Base-by-base conservation (phyloP, 129 eudicot genomes). In the Saussurea involucrata region DNA sequence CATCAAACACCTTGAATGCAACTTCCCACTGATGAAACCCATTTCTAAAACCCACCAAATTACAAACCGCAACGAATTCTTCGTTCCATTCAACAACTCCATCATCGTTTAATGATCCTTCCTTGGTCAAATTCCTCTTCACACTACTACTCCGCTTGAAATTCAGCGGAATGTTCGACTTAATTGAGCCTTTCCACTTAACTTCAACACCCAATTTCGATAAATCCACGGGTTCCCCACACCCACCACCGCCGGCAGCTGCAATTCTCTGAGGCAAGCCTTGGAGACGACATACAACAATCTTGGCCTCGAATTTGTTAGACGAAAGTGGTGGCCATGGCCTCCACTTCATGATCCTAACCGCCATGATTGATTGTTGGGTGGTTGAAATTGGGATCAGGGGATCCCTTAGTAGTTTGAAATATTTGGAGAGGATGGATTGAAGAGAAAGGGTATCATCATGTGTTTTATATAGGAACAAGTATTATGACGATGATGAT, bases 291-390 rank as follows among this genome's bases (percentile, higher is more conserved):
- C 65, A 70, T 24, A 90, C 67, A 2, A 65, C 46, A 58, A 87
- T 81, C 68, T 70, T 85, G 66, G 76, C 81, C 71, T 85, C 85
- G 21, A 80, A 87, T 73, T 87, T 82, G 69, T 80, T 82, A 60
- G 87, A 82, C 33, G 83, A 68, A n/a, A 80, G 64, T 42, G 90
- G 90, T n/a, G 89, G 84, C 95, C 91, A 82, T 25, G 96, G 87
- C 79, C 85, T 83, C 92, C 96, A 90, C 64, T 79, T 90, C 83
- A 83, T 90, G 88, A 90, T 85, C 77, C 68, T 85, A 73, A 82
- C 89, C 9, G 83, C 88, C 90, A 86, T 85, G 60, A 25, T 53
- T 67, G 66, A 20, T 20, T 72, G 44, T 49, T 79, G 73, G 25
- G 67, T 46, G 42, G 21, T 76, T 76, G 80, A 76, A 11, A 27